phyloP scores from a whole-genome alignment of 2,329 filamentous ascomycete species.

The Xylariaceae sp. region DNA sequence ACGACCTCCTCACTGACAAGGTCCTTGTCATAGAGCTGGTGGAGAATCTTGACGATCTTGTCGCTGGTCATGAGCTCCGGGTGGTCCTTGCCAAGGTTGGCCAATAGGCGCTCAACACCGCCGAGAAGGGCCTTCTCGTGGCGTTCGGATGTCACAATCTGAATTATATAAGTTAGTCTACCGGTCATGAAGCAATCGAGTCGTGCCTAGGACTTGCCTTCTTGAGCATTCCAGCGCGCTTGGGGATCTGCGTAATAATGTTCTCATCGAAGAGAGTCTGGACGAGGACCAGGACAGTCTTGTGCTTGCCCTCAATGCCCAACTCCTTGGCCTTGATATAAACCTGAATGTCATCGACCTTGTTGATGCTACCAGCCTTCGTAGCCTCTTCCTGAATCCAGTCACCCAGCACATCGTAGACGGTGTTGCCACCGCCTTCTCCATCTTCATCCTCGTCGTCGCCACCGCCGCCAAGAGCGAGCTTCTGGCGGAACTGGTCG shows the following conservation, averaged over 20 bases:
- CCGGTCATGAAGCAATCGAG: background rate
- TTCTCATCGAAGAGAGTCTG: slow-evolving; percentile 92
- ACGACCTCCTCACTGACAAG: slow-evolving; percentile 83
- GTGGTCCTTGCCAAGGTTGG: slow-evolving; percentile 64
- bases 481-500: slow-evolving; percentile 88
- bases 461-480: slow-evolving; percentile 60
- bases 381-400: slow-evolving; percentile 78
- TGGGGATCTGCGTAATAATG: slow-evolving; percentile 80
- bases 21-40: slow-evolving; percentile 87
- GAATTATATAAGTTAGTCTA: slow-evolving; percentile 29
- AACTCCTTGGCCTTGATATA: slow-evolving; percentile 97
- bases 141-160: slow-evolving; percentile 82
- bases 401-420: slow-evolving; percentile 85
- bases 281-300: slow-evolving; percentile 83
- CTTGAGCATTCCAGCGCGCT: slow-evolving; percentile 81
- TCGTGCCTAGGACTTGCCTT: slow-evolving; percentile 50
- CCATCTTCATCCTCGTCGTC: slow-evolving; percentile 77
- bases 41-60: slow-evolving; percentile 78
- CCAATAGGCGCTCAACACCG: slow-evolving; percentile 88
- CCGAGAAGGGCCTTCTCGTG: slow-evolving; percentile 95
- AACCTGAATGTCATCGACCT: slow-evolving; percentile 83
- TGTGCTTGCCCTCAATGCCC: slow-evolving; percentile 90
- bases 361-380: slow-evolving; percentile 66
- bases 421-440: slow-evolving; percentile 66
- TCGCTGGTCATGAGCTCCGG: slow-evolving; percentile 63